These are phyloP conservation scores for Aspergillus hortae DNA, from an alignment of 2,329 filamentous ascomycete genomes.

Conservation along the genomic window DNA sequence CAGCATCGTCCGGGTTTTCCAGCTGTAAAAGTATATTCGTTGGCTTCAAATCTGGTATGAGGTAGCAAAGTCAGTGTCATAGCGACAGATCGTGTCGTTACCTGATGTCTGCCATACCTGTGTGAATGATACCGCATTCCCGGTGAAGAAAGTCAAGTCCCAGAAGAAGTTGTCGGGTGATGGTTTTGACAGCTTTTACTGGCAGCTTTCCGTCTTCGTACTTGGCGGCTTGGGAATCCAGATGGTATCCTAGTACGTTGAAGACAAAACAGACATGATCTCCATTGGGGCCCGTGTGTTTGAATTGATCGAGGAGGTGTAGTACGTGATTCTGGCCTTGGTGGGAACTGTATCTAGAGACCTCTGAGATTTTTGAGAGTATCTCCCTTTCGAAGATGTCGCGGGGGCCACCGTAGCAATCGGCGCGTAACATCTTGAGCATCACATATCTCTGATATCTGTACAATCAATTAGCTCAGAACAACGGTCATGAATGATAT, in stretches of 20 bases:
- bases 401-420: conserved; percentile 21
- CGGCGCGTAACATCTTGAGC: conserved; percentile 22
- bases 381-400: conserved; percentile 24
- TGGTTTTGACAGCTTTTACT: conserved; percentile 3
- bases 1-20: no score
- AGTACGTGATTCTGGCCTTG: conserved; percentile 18
- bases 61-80: no score
- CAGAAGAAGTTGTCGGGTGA: no score
- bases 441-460: conserved; percentile 20
- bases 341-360: conserved; percentile 14
- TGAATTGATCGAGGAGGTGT: conserved; percentile 21
- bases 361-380: conserved; percentile 15
- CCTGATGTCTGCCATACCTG: no score
- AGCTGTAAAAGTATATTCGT: no score
- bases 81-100: no score
- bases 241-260: conserved; percentile 23
- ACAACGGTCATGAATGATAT: neutral
- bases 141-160: no score
- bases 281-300: conserved; percentile 25
- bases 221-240: conserved; percentile 19
- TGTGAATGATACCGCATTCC: no score
- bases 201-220: conserved; percentile 21
- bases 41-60: no score
- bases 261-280: conserved; percentile 26
- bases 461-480: conserved; percentile 7